Evolutionary conservation across 352 stramenopile species (phyloP).

Genomic region (Phytophthora nicotianae): DNA sequence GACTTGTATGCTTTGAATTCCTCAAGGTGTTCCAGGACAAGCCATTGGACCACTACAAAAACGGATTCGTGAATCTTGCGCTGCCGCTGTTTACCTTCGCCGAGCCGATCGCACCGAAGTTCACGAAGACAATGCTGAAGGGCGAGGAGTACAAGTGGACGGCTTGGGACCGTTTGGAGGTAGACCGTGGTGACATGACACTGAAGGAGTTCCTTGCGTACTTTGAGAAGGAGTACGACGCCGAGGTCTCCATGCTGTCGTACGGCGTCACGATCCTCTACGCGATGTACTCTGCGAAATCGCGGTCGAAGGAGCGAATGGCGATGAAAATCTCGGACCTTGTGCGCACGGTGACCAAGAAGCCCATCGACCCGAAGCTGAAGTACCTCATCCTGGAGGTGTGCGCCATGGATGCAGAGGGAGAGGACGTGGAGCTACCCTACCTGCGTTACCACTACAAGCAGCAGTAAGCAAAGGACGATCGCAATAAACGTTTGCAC

Average conservation of each 20-base stretch:
- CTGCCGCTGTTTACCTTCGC: constrained; percentile 98
- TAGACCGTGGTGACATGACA: constrained; percentile 96
- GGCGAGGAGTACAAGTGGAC: constrained; percentile 98
- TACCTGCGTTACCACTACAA: constrained; percentile 93
- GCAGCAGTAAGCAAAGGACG: constrained; percentile 32
- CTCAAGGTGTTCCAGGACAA: constrained; percentile 95
- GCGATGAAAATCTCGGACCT: constrained; percentile 97
- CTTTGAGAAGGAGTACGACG: constrained; percentile 96
- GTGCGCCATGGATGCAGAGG: constrained; percentile 95
- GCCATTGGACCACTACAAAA: constrained; percentile 97
- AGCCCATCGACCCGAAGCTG: constrained; percentile 93
- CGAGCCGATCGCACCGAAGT: constrained; percentile 95
- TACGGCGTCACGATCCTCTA: constrained; percentile 94
- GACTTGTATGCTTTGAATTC: constrained; percentile 98
- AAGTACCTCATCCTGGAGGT: constrained; percentile 97
- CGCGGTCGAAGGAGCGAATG: constrained; percentile 93
- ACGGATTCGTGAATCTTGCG: constrained; percentile 98
- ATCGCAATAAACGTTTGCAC: constrained; percentile 2
- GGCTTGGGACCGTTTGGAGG: constrained; percentile 97
- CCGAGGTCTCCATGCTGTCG: constrained; percentile 98
- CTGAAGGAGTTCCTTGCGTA: constrained; percentile 95
- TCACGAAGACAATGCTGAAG: constrained; percentile 92
- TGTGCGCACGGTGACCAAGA: constrained; percentile 96
- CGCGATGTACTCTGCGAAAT: constrained; percentile 90
- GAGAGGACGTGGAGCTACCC: constrained; percentile 96